Evolutionary conservation across 2,329 filamentous ascomycete genomes (phyloP), one percentile per base, ranked within the genome.

Genomic region (Aspergillus sp.): DNA sequence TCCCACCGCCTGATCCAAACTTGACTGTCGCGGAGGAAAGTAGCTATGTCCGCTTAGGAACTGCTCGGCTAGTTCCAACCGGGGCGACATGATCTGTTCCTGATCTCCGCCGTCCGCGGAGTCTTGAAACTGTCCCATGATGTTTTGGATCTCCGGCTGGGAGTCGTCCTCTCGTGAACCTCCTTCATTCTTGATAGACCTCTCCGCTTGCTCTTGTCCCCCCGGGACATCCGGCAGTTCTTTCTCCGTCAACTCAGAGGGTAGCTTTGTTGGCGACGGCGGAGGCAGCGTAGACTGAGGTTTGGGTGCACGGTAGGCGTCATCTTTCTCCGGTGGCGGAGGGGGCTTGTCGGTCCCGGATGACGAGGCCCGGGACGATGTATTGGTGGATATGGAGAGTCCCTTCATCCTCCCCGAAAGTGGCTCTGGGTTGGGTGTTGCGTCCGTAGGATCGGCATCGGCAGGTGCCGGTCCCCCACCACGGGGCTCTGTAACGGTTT

Each of bases 41-140:
- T 87, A 85, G 12, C 84, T 74, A 2, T 87, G 81, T 54, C 82
- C 83, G n/a, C 85, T 83, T 47, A 95, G 80, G 66, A 92, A 84
- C 6, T 93, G 91, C 31, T 90, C 90, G n/a, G 91, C 86, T 60
- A 94, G 84, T 74, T 94, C 92, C 49, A 96, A 77, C 31, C 91
- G 85, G 5, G 92, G 92, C 63, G 92, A 96, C 92, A 96, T 96
- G 71, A 96, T 92, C 74, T 96, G 91, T 54, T 94, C 88, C 62
- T 85, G 87, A 5, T 84, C 88, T 1, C 87, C 89, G 0, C 88
- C 90, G 54, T 87, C 86, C 29, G 86, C 86, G 54, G 86, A 86
- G 70, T 91, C 87, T 67, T 90, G 88, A 68, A 98, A 98, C 76
- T 98, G 95, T 63, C 92, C 91, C 91, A 99, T 98, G 73, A 99